Evolutionary conservation across 192 early-diverging fungal species (phyloP).

Genomic region (Obelidium mucronatum): DNA sequence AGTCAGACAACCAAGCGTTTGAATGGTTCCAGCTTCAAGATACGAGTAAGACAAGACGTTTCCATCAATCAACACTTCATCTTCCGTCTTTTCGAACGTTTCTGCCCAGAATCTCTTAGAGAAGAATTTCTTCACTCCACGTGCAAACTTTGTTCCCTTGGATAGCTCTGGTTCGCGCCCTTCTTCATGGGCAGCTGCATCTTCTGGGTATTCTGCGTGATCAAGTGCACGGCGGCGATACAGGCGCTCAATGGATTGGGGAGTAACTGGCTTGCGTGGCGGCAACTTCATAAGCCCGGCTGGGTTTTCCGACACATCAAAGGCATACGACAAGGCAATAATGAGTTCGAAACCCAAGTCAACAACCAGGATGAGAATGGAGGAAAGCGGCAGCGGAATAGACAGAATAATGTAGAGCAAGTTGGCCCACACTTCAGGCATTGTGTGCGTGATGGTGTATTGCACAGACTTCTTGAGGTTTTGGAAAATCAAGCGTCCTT

Average conservation of each 20-base stretch:
- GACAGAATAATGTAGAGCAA: slow-evolving; percentile 90
- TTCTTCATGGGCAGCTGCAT: slow-evolving; percentile 15
- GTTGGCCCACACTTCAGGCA: slow-evolving; percentile 86
- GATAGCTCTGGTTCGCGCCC: not conserved
- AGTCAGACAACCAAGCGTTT: slow-evolving; percentile 68
- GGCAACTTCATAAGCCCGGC: slow-evolving; percentile 80
- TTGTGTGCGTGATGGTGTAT: slow-evolving; percentile 76
- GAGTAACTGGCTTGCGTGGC: slow-evolving; percentile 87
- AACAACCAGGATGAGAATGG: slow-evolving; percentile 87
- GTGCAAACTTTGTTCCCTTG: slow-evolving; percentile 1
- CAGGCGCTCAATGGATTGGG: slow-evolving; percentile 38
- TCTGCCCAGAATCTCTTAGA: slow-evolving; percentile 51
- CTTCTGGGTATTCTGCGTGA: not conserved
- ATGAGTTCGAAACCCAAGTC: slow-evolving; percentile 96
- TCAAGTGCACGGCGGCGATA: slow-evolving; percentile 19
- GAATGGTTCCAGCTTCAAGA: slow-evolving; percentile 83
- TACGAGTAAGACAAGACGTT: slow-evolving; percentile 87
- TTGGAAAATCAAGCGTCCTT: slow-evolving; percentile 94
- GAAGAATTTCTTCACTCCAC: not conserved
- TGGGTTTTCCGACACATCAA: slow-evolving; percentile 79
- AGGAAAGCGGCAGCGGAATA: slow-evolving; percentile 81
- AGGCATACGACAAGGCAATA: slow-evolving; percentile 86
- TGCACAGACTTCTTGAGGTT: slow-evolving; percentile 94
- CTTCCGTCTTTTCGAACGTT: slow-evolving; percentile 48
- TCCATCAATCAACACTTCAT: slow-evolving; percentile 87